Base-by-base conservation (phyloP, 1,284 basidiomycete genomes). In the Megacollybia platyphylla region DNA sequence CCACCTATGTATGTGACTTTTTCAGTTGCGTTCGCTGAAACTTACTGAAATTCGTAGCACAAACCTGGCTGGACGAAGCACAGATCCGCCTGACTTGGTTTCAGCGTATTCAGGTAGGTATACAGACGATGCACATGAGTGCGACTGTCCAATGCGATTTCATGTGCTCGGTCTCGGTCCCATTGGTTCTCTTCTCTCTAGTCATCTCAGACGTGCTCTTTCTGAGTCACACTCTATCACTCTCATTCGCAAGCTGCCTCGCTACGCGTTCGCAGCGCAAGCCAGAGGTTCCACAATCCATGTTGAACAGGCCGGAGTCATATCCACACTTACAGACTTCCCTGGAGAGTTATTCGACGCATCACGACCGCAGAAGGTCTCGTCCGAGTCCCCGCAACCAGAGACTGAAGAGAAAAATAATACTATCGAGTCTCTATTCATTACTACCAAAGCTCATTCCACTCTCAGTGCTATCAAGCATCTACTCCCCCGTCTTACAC, bases 371-470 rank as follows among this genome's bases (percentile, higher is more conserved):
- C 45, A 36, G 35, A 34, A 36, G 7, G 41, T 30, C 27, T 15
- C 36, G 35, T 8, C 11, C 28, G 20, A 42, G 13, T 27, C 7
- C 13, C 35, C 40, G 13, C 15, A 26, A 17, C 32, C 43, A 36
- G 49, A 40, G 46, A 39, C 39, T 35, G 27, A 56, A 46, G 44
- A 49, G 44, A 43, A 47, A 26, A 9, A 17, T n/a, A 46, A 51
- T 41, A 60, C 63, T n/a, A 84, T 87, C 54, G 68, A 81, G 27
- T 78, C 83, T 1, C 72, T 97, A 43, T 71, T 97, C 56, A 72
- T 97, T 51, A 76, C 88, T 28, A 79, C 87, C 44, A 94, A 93
- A 58, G 82, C 87, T 1, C 70, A 79, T 15, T 65, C 75, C 9
- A 85, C 85, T 0, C 40, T 79, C 0, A 51, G 57, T 1, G 79